Conservation (phyloP, 2,329 filamentous ascomycete species). For the Aspergillus tanneri region DNA sequence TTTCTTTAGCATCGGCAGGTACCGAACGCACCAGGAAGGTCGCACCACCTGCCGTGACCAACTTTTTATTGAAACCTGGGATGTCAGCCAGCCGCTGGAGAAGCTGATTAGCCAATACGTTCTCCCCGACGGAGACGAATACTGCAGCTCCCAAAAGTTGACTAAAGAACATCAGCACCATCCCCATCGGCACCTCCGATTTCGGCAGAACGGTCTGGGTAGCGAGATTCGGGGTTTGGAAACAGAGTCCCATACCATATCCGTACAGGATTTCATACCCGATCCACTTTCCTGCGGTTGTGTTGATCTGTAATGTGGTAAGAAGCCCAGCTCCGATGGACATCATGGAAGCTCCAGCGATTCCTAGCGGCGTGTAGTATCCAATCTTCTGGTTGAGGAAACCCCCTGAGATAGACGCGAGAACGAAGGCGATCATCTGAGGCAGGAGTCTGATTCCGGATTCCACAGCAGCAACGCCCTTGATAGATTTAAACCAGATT, state of each 20-base stretch:
- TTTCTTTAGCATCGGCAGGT: not conserved
- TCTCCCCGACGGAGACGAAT: slow-evolving; percentile 30
- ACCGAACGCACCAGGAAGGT: not conserved
- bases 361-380: slow-evolving; percentile 34
- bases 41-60: not conserved
- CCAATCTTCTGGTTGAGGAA: slow-evolving; percentile 33
- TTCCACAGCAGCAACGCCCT: slow-evolving; percentile 42
- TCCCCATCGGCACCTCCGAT: slow-evolving; percentile 36
- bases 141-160: slow-evolving; percentile 42
- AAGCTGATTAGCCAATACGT: not conserved
- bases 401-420: slow-evolving; percentile 36
- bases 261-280: slow-evolving; percentile 38
- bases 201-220: slow-evolving; percentile 35
- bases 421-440: slow-evolving; percentile 38
- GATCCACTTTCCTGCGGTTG: slow-evolving; percentile 38
- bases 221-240: slow-evolving; percentile 37
- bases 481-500: slow-evolving; percentile 50
- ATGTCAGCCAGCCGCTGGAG: not conserved
- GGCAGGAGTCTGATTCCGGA: slow-evolving; percentile 47
- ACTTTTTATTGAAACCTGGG: not conserved
- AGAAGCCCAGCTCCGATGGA: slow-evolving; percentile 43
- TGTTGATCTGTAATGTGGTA: slow-evolving; percentile 38
- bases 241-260: slow-evolving; percentile 35
- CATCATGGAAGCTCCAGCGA: slow-evolving; percentile 35
- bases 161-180: slow-evolving; percentile 35